Evolutionary conservation across 148 eudicot genomes (phyloP).

Genomic region (Dysphania ambrosioides): DNA sequence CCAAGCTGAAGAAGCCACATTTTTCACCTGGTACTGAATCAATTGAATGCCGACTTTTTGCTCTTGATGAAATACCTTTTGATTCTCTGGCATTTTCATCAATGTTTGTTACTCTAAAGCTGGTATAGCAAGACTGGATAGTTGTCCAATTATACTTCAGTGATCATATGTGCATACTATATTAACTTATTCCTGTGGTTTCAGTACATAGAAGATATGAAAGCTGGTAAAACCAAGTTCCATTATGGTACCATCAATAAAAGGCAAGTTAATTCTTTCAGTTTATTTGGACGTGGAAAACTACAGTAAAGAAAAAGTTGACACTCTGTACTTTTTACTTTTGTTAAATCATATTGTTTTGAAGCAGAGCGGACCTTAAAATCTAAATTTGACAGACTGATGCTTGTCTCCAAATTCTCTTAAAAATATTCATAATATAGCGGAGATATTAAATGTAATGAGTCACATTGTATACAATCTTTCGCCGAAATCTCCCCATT

Average conservation of each 20-base stretch:
- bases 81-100: constrained; percentile 92
- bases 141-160: constrained; percentile 11
- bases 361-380: not conserved
- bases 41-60: constrained; percentile 77
- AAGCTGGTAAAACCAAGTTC: constrained; percentile 69
- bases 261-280: constrained; percentile 41
- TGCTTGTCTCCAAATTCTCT: not conserved
- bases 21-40: constrained; percentile 96
- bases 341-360: not conserved
- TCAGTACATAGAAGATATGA: constrained; percentile 81
- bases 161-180: constrained; percentile 2
- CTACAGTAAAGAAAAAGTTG: not conserved
- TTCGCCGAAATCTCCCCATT: too few relatives aligned
- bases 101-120: constrained; percentile 79
- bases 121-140: constrained; percentile 43
- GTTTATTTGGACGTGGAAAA: not conserved
- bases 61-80: constrained; percentile 76
- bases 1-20: constrained; percentile 73
- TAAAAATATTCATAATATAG: not conserved
- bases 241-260: constrained; percentile 92
- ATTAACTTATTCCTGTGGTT: constrained; percentile 26
- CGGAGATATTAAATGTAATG: not conserved
- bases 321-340: not conserved
- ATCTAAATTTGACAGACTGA: not conserved
- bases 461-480: too few relatives aligned